Evolutionary conservation across 1,139 yeast genomes (phyloP).

Genomic region (Protomyces arabidopsidicola): DNA sequence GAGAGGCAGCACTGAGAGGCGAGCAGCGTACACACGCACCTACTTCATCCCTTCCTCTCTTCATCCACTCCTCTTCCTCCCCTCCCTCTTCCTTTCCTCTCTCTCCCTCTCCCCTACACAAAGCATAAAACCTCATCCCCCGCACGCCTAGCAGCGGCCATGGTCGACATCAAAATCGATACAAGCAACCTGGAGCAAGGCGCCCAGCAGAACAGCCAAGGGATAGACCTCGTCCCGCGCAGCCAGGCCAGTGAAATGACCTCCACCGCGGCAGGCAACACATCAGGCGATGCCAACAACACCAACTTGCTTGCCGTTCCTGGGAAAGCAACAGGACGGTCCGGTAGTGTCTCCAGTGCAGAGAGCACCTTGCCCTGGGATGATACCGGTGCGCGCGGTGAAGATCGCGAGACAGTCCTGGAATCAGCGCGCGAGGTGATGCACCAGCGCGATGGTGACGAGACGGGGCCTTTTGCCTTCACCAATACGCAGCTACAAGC

Average conservation of each 20-base stretch:
- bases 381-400: background rate
- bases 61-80: background rate
- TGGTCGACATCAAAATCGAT: background rate
- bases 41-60: too few species aligned
- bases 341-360: background rate
- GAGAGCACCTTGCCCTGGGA: conserved; percentile 9
- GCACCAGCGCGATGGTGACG: conserved; percentile 10
- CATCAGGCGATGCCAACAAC: background rate
- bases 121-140: background rate
- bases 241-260: background rate
- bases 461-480: conserved; percentile 34
- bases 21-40: too few species aligned
- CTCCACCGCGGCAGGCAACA: background rate
- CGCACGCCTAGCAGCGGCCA: background rate
- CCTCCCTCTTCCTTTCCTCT: background rate
- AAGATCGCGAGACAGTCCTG: background rate
- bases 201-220: background rate
- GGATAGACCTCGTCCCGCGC: background rate
- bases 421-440: conserved; percentile 1
- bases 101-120: background rate
- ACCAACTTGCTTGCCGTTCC: conserved; percentile 9
- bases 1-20: too few species aligned
- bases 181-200: background rate
- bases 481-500: conserved; percentile 40
- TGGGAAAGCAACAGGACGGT: background rate